These are phyloP conservation scores for Tremella yokohamensis DNA, from an alignment of 768 basidiomycete species.

Conservation along the genomic window DNA sequence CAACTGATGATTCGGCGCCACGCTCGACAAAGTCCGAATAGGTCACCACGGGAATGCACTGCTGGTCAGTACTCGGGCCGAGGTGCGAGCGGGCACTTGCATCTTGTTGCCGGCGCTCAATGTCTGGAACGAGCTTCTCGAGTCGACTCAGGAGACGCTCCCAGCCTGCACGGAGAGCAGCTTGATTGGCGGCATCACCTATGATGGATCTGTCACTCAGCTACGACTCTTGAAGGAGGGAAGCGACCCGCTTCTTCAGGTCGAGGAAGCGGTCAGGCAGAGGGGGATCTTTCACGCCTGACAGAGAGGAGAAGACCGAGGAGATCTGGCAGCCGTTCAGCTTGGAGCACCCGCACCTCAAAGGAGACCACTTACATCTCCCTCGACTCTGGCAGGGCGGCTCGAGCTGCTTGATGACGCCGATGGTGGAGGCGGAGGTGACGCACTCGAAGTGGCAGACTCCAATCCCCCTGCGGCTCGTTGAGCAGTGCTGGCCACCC, in stretches of 20 bases:
- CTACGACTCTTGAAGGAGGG: background rate
- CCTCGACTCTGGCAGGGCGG: too few relatives aligned
- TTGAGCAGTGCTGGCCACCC: background rate
- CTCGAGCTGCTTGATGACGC: background rate
- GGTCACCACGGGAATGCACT: conserved; percentile 55
- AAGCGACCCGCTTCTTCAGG: conserved; percentile 55
- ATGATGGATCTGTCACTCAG: conserved; percentile 23
- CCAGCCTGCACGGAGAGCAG: conserved; percentile 29
- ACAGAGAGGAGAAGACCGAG: conserved; percentile 56
- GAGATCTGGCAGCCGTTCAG: conserved; percentile 51
- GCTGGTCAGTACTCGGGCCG: background rate
- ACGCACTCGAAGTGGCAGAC: background rate
- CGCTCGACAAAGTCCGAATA: conserved; percentile 33
- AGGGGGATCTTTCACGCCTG: conserved; percentile 50
- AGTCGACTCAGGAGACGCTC: conserved; percentile 24
- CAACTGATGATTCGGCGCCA: conserved; percentile 12
- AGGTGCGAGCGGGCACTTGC: conserved; percentile 44
- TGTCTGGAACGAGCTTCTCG: conserved; percentile 54
- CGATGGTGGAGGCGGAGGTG: background rate
- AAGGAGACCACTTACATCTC: too few relatives aligned
- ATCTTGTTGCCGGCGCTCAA: conserved; percentile 55
- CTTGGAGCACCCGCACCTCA: too few relatives aligned
- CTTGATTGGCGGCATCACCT: conserved; percentile 31
- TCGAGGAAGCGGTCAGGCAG: conserved; percentile 62
- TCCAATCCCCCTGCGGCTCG: background rate